Conservation (phyloP, 2,329 filamentous ascomycete species). For the Samsoniella hepiali region DNA sequence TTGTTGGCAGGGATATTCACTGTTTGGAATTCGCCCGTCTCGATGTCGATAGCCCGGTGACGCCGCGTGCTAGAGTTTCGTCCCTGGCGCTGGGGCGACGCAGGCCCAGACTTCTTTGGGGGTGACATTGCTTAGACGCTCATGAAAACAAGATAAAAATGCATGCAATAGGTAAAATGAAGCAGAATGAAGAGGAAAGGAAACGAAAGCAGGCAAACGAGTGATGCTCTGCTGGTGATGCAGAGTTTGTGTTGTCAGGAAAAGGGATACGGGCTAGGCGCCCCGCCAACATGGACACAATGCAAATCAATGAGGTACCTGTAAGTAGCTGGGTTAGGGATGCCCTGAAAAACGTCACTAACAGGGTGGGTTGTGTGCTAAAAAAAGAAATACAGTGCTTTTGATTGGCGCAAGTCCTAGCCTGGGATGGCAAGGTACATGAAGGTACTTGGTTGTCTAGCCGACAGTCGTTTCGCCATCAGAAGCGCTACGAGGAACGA, state of each 20-base stretch:
- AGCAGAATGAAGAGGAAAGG: neutral
- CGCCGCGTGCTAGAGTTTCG: constrained; percentile 16
- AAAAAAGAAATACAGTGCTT: constrained; percentile 2
- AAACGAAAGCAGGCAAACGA: constrained; percentile 12
- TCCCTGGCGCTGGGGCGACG: constrained; percentile 1
- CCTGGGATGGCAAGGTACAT: neutral
- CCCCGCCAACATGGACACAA: constrained; percentile 9
- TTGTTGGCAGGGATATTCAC: constrained; percentile 34
- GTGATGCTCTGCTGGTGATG: constrained; percentile 14
- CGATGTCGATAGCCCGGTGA: constrained; percentile 52
- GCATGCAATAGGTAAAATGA: neutral
- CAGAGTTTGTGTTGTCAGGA: constrained; percentile 19
- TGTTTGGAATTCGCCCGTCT: constrained; percentile 54
- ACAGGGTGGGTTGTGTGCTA: neutral
- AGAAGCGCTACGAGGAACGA: neutral
- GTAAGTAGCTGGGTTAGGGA: neutral
- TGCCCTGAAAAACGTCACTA: neutral
- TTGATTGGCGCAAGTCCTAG: neutral
- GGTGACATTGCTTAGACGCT: constrained; percentile 15
- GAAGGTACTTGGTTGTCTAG: constrained; percentile 14
- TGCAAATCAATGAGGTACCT: neutral
- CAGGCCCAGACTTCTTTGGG: constrained; percentile 12
- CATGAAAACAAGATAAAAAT: constrained; percentile 10
- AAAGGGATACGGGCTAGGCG: constrained; percentile 11
- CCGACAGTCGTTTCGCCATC: neutral